phyloP scores from a whole-genome alignment of 495 filamentous ascomycete genomes.

The Aspergillus affinis region DNA sequence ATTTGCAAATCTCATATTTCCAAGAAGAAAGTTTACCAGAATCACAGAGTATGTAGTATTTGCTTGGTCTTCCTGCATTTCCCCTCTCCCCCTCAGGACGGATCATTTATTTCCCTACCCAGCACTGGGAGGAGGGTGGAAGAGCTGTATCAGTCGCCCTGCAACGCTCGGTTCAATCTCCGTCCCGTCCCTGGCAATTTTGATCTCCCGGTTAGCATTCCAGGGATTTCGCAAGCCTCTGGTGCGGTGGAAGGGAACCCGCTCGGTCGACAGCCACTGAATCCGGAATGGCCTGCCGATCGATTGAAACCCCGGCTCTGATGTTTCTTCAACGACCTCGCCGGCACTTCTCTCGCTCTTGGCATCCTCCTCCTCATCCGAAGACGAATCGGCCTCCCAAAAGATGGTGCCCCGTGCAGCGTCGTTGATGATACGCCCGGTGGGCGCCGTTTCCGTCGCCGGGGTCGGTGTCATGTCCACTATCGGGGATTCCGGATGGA shows the following conservation, averaged over 20 bases:
- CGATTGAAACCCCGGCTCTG: constrained; percentile 50
- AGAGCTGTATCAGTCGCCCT: constrained; percentile 72
- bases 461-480: constrained; percentile 69
- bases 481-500: constrained; percentile 55
- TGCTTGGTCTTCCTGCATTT: too few species aligned
- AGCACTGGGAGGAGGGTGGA: constrained; percentile 46
- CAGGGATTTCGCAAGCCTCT: constrained; percentile 89
- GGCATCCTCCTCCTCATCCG: constrained; percentile 39
- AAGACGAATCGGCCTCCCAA: constrained; percentile 81
- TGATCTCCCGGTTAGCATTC: constrained; percentile 95
- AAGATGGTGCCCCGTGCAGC: constrained; percentile 92
- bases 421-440: constrained; percentile 89
- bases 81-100: too few species aligned
- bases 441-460: constrained; percentile 77
- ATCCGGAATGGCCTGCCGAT: constrained; percentile 94
- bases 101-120: too few species aligned
- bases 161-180: constrained; percentile 87
- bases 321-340: constrained; percentile 36
- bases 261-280: constrained; percentile 84
- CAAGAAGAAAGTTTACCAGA: too few species aligned
- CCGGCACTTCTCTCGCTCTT: constrained; percentile 33
- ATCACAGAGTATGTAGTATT: too few species aligned
- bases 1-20: too few species aligned
- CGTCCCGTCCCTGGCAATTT: constrained; percentile 94
- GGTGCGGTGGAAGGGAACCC: constrained; percentile 88